Evolutionary conservation across 2,329 filamentous ascomycete genomes (phyloP), one percentile per base, ranked within the genome.

Genomic region (Talaromyces sp.): DNA sequence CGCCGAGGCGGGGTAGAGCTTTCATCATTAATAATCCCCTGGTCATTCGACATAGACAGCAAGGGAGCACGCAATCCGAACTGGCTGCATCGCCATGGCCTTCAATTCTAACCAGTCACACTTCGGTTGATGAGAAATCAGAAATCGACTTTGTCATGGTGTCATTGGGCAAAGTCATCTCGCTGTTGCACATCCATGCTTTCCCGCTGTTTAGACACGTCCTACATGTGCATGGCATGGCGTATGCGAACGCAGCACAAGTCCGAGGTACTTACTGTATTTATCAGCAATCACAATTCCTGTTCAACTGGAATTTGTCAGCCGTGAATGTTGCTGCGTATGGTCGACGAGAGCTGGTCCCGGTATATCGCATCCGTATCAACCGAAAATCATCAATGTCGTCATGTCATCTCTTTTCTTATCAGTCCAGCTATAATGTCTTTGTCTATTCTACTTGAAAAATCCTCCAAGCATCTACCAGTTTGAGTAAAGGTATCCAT

Each of bases 111-210:
- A 35, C 54, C 58, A 56, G 43, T 60, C 27, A 52, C 26, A n/a
- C 55, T 56, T 61, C 46, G 60, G 59, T 64, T 65, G 68, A 67
- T 72, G 70, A 70, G 68, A 71, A 70, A 72, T 71, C 52, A 51
- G 35, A 19, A 35, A 17, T 19, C n/a, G n/a, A 19, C 10, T 41
- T 41, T 41, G 1, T 14, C 24, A 29, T 26, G 31, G n/a, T 26
- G 29, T 3, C 53, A 38, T 55, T 55, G 53, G 31, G 12, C 41
- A 19, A 27, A 2, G 8, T 14, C 6, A 26, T 24, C 3, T 11
- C 17, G n/a, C n/a, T 24, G 43, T 46, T 46, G 21, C 43, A 46
- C 43, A 2, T 12, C 17, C 12, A 12, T 35, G 6, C 32, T 46
- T 46, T 24, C 0, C 11, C n/a, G n/a, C n/a, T 21, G n/a, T 43